Conservation (phyloP, 345 rosid species). For the Eutrema yunnanense region DNA sequence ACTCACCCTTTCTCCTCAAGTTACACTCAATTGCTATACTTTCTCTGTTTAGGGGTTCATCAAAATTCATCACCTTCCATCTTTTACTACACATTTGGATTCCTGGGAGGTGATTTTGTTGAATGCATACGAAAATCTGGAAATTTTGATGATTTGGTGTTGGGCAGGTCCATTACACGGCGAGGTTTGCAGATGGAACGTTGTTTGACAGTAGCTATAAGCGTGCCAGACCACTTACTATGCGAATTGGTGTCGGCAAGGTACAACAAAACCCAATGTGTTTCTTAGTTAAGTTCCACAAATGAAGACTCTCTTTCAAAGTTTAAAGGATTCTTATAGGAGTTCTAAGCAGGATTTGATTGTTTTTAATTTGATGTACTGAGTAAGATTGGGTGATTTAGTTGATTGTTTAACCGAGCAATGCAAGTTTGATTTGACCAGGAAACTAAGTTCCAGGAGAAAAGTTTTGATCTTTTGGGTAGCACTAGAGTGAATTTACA, state of each 20-base stretch:
- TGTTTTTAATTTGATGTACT: neutral
- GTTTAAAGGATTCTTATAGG: neutral
- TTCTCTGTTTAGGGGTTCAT: neutral
- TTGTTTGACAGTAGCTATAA: conserved; percentile 94
- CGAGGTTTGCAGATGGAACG: conserved; percentile 84
- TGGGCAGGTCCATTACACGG: conserved; percentile 74
- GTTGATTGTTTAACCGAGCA: neutral
- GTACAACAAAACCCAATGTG: conserved; percentile 20
- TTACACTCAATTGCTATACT: neutral
- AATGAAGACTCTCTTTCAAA: neutral
- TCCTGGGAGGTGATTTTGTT: neutral
- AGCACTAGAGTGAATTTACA: neutral
- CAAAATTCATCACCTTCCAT: neutral
- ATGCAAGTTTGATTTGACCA: neutral
- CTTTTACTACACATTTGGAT: neutral
- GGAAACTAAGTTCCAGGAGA: neutral
- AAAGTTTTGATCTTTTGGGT: neutral
- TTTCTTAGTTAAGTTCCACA: neutral
- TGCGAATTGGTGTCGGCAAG: conserved; percentile 96
- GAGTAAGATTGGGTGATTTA: neutral
- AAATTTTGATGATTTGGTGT: neutral
- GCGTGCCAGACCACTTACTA: conserved; percentile 85
- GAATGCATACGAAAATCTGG: neutral
- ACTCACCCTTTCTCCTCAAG: neutral
- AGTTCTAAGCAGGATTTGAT: neutral